phyloP scores from a whole-genome alignment of 2,329 filamentous ascomycete genomes.

The Aspergillus sp. region DNA sequence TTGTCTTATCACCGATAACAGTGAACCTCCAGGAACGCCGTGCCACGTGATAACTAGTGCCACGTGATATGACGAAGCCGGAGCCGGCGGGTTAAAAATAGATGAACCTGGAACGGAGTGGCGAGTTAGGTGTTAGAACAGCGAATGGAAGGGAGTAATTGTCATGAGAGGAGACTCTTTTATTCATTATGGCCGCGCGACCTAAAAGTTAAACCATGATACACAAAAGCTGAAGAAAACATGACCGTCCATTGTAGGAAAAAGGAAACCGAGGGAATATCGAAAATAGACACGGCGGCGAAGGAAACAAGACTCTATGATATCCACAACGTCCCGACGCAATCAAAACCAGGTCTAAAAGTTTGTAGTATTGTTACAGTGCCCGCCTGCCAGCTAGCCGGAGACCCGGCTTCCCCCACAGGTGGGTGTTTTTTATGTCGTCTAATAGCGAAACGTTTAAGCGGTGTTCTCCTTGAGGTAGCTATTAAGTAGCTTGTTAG shows the following conservation, averaged over 20 bases:
- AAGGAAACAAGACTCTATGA: slow-evolving; percentile 25
- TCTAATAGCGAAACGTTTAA: slow-evolving; percentile 26
- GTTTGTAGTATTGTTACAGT: slow-evolving; percentile 40
- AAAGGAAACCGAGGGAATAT: slow-evolving; percentile 13
- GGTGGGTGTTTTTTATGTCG: slow-evolving; percentile 10
- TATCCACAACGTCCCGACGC: slow-evolving; percentile 23
- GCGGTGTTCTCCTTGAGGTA: slow-evolving; percentile 40
- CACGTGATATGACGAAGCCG: neutral
- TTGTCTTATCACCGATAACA: neutral
- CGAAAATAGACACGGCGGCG: slow-evolving; percentile 16
- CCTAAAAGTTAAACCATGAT: slow-evolving; percentile 24
- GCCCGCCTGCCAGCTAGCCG: slow-evolving; percentile 26
- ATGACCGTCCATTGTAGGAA: slow-evolving; percentile 11
- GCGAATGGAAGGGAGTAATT: neutral
- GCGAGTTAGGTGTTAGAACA: neutral
- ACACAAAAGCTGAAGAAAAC: slow-evolving; percentile 21
- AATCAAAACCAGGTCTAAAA: slow-evolving; percentile 36
- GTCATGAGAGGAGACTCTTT: slow-evolving; percentile 28
- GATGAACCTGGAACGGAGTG: neutral
- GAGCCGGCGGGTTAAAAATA: neutral
- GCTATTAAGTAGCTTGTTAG: slow-evolving; percentile 27
- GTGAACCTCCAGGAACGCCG: neutral
- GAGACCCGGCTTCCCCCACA: slow-evolving; percentile 3
- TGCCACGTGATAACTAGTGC: neutral
- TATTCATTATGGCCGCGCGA: slow-evolving; percentile 24